Percentiles rank a stretch among this genome's conserved stretches.
Conservation (phyloP, 768 basidiomycete species). For the Kwoniella bestiolae region DNA sequence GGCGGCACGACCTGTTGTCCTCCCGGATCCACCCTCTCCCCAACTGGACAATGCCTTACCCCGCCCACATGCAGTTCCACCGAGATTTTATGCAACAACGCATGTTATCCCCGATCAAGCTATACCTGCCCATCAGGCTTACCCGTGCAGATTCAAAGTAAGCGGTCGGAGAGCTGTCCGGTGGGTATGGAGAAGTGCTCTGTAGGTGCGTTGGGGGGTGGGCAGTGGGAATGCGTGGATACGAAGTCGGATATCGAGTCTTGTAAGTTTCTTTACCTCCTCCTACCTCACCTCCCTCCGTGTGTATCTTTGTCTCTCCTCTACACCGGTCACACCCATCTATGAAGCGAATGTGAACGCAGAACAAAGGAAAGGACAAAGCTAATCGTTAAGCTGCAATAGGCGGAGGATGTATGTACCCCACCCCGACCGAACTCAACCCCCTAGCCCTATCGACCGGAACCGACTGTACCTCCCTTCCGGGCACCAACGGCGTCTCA, state of each 20-base stretch:
- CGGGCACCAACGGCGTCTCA: constrained; percentile 35
- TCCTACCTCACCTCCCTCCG: no score
- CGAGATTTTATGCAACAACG: constrained; percentile 27
- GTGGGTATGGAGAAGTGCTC: constrained; percentile 16
- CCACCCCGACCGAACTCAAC: background rate
- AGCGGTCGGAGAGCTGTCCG: constrained; percentile 16
- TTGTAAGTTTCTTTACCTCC: constrained; percentile 29
- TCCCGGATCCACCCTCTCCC: constrained; percentile 8
- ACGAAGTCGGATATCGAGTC: constrained; percentile 37
- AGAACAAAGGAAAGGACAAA: background rate
- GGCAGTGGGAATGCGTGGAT: constrained; percentile 45
- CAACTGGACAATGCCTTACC: constrained; percentile 19
- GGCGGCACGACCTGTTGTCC: constrained; percentile 13
- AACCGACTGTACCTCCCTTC: constrained; percentile 46
- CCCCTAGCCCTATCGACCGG: constrained; percentile 22
- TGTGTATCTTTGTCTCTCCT: no score
- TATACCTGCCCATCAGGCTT: constrained; percentile 34
- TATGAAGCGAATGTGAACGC: no score
- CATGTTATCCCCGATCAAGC: constrained; percentile 21
- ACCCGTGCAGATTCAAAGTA: constrained; percentile 5
- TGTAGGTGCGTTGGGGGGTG: constrained; percentile 5
- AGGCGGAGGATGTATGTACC: constrained; percentile 51
- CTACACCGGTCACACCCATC: no score
- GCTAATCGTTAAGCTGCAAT: background rate
- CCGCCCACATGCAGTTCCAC: constrained; percentile 20